Percentiles rank a stretch among this genome's conserved stretches.
These are phyloP conservation scores for Closterium sp. DNA, from an alignment of 139 green algal species.

Conservation along the genomic window DNA sequence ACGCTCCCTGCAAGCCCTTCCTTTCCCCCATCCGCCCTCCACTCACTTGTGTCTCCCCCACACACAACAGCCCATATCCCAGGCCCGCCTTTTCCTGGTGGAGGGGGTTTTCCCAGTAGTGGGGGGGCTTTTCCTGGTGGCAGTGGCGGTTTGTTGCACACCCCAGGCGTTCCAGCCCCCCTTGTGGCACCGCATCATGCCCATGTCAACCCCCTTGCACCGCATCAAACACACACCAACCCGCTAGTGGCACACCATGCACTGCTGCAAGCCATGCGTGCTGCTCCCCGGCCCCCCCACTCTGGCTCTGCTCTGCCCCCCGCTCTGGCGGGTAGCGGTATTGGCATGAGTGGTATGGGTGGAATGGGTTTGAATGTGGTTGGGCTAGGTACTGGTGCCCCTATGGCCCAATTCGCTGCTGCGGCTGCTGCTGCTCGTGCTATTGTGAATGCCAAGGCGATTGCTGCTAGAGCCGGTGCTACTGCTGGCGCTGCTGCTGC, in stretches of 20 bases:
- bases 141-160: too few species aligned
- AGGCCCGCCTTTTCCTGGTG: too few species aligned
- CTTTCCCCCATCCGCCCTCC: not conserved
- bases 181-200: too few species aligned
- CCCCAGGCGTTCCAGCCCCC: too few species aligned
- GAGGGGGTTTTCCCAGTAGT: too few species aligned
- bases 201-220: too few species aligned
- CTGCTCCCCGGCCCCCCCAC: not conserved
- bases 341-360: not conserved
- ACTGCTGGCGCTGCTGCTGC: not conserved
- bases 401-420: not conserved
- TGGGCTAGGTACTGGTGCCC: not conserved
- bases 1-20: not conserved
- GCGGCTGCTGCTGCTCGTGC: not conserved
- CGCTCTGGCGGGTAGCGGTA: too few species aligned
- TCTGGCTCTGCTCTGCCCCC: too few species aligned
- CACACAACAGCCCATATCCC: not conserved
- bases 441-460: not conserved
- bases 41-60: not conserved
- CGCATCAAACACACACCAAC: not conserved
- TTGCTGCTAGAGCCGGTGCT: not conserved
- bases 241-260: not conserved
- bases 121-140: too few species aligned
- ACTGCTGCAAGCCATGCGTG: not conserved
- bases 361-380: not conserved